Percentiles rank a stretch among this genome's conserved stretches.
Evolutionary conservation across 257 asterid genomes (phyloP).

Genomic region (Linderniella brevidens): DNA sequence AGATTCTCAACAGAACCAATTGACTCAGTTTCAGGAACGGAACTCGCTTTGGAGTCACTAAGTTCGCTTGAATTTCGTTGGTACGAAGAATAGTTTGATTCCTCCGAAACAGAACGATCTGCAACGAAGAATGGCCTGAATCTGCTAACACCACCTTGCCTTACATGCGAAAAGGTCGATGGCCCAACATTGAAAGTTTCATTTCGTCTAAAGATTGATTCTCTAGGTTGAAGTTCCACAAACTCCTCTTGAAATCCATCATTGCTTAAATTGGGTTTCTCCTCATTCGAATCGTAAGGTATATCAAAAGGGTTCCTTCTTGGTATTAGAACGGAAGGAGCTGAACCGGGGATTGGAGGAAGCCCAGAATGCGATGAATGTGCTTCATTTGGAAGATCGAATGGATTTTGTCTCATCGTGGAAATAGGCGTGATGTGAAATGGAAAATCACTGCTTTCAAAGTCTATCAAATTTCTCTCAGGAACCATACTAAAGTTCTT

Average conservation of each 20-base stretch:
- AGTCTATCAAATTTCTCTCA: constrained; percentile 63
- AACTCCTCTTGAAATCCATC: constrained; percentile 44
- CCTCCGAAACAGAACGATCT: constrained; percentile 27
- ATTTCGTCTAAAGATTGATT: constrained; percentile 40
- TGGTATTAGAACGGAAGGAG: constrained; percentile 34
- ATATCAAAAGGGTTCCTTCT: constrained; percentile 36
- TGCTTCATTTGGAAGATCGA: constrained; percentile 30
- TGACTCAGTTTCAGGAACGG: constrained; percentile 32
- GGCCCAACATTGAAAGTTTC: constrained; percentile 51
- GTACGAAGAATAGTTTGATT: constrained; percentile 28
- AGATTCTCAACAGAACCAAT: constrained; percentile 19
- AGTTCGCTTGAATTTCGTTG: constrained; percentile 40
- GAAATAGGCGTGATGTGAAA: constrained; percentile 37
- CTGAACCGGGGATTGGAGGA: constrained; percentile 44
- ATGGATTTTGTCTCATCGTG: constrained; percentile 54
- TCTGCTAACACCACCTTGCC: constrained; percentile 23
- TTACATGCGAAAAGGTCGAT: constrained; percentile 31
- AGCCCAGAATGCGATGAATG: constrained; percentile 11
- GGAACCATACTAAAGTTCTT: constrained; percentile 30
- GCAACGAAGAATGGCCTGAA: constrained; percentile 51
- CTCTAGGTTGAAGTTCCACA: constrained; percentile 24
- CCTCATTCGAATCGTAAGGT: constrained; percentile 19
- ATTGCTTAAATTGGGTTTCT: constrained; percentile 26
- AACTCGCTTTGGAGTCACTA: constrained; percentile 39
- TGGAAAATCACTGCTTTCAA: constrained; percentile 47